phyloP scores from a whole-genome alignment of 331 rosid species.

The Quercus lobata region DNA sequence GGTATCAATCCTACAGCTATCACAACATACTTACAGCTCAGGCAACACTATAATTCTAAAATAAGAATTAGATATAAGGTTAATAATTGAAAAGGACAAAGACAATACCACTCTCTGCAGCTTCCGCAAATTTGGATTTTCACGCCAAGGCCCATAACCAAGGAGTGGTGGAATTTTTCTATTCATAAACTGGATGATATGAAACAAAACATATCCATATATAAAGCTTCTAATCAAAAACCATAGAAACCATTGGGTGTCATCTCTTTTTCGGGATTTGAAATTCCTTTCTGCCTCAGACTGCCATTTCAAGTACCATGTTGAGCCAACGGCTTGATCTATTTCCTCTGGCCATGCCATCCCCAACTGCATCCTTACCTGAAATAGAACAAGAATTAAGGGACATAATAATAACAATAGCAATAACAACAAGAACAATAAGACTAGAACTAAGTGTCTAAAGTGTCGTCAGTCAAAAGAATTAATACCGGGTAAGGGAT shows the following conservation, averaged over 20 bases:
- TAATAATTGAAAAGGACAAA: conserved; percentile 20
- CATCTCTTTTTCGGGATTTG: conserved; percentile 47
- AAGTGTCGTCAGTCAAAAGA: conserved; percentile 23
- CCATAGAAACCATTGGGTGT: conserved; percentile 47
- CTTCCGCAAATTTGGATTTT: conserved; percentile 60
- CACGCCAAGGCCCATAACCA: conserved; percentile 80
- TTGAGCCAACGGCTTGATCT: conserved; percentile 56
- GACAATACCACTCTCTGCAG: conserved; percentile 66
- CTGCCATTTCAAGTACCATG: conserved; percentile 94
- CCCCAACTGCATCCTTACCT: conserved; percentile 74
- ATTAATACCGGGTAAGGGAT: conserved; percentile 70
- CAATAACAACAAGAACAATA: neutral
- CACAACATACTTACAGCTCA: neutral
- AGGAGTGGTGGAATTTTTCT: conserved; percentile 53
- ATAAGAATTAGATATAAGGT: conserved; percentile 6
- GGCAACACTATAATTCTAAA: conserved; percentile 10
- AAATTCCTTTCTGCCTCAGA: conserved; percentile 69
- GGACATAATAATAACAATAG: neutral
- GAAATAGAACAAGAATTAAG: conserved; percentile 20
- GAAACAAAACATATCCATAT: conserved; percentile 56
- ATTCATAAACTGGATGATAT: conserved; percentile 44
- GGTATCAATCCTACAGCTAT: too few species aligned
- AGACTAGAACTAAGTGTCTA: conserved; percentile 9
- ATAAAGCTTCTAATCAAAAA: conserved; percentile 53
- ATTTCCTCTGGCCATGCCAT: conserved; percentile 96